These are phyloP conservation scores for Chlorella sp. DNA, from an alignment of 139 green algal species.

Conservation along the genomic window DNA sequence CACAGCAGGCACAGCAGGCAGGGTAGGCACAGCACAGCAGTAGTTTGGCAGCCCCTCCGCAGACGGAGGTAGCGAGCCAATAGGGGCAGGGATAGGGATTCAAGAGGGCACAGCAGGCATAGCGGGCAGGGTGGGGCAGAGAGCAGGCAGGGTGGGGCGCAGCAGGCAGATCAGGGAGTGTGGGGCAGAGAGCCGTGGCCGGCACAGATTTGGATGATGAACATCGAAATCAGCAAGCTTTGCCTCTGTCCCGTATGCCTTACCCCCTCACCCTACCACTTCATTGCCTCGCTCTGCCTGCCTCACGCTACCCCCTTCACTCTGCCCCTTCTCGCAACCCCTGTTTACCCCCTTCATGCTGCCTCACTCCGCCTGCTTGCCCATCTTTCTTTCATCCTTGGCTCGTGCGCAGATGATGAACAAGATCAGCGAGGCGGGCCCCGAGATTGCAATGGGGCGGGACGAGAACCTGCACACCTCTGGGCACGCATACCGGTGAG, in stretches of 20 bases:
- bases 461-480: constrained; percentile 88
- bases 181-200: too few species aligned
- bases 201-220: neutral
- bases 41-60: too few species aligned
- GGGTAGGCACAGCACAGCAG: too few species aligned
- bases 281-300: neutral
- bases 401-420: constrained; percentile 92
- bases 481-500: constrained; percentile 83
- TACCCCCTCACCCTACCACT: neutral
- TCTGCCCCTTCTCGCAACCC: neutral
- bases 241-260: neutral
- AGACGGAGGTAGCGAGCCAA: too few species aligned
- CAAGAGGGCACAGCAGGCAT: constrained; percentile 23
- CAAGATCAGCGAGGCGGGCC: constrained; percentile 77
- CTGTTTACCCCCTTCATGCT: neutral
- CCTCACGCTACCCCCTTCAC: neutral
- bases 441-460: constrained; percentile 78
- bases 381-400: neutral
- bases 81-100: too few species aligned
- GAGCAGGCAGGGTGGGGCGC: too few species aligned
- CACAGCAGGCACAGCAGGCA: too few species aligned
- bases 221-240: neutral
- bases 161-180: too few species aligned
- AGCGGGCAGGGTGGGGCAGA: too few species aligned
- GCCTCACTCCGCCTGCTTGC: neutral